Base-by-base conservation (phyloP, 2,329 filamentous ascomycete species). In the Ramularia endophylla region DNA sequence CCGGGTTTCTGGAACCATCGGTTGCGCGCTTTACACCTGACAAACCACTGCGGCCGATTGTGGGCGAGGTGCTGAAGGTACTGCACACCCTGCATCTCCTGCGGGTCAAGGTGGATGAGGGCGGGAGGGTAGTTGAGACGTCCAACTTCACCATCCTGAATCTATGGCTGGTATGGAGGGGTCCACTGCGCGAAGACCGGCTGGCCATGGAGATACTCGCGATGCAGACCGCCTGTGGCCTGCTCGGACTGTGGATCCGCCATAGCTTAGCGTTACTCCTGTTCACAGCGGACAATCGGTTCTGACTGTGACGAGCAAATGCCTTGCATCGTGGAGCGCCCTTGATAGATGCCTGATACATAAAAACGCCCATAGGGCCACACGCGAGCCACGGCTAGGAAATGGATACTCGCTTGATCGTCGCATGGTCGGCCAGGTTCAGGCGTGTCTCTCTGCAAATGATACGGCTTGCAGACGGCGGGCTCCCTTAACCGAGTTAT, bases 141-240 rank as follows among this genome's bases (percentile, higher is more conserved):
- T 87, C 80, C 51, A 98, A 98, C 65, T 75, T 98, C 49, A 98
- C 92, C 7, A 77, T 98, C 35, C 73, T 98, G 52, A 98, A 98
- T 62, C 74, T 98, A 41, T 98, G 90, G 90, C 72, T 98, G 48
- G 86, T 97, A 38, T 94, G 88, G 86, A 83, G 89, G 62, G 92
- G 92, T 0, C 89, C 92, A 2, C 77, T 94, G 73, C 78, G 85
- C 48, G 92, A 98, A 64, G 85, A 95, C 65, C 75, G 78, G 33
- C 72, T 98, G 40, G 86, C 87, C 18, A 70, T 80, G 59, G 87
- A 92, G 62, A 74, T 98, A 46, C 76, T 92, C 33, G 67, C 68
- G n/a, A 75, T 95, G 65, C 92, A 98, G 71, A 70, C 78, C 12
- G 64, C 74, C 4, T 77, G 85, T 48, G 92, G 92, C 6, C 63